Percentiles rank a stretch among this genome's conserved stretches.
Evolutionary conservation across 306 rosid genomes (phyloP).

Genomic region (Aeschynomene evenia): DNA sequence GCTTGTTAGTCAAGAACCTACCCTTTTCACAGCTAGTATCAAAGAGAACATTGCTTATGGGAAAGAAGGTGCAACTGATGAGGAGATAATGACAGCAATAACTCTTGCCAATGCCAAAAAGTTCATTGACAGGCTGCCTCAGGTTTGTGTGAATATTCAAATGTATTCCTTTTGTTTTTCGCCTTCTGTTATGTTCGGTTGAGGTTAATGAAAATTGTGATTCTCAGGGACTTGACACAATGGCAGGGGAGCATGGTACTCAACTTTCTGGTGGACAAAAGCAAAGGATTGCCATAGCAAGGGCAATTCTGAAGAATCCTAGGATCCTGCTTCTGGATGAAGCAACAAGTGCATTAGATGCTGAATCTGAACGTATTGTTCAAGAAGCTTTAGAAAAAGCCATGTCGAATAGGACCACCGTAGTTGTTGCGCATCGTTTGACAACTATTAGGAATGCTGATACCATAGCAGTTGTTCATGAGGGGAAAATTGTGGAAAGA

Average conservation of each 20-base stretch:
- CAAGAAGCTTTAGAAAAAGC: conserved; percentile 75
- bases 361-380: conserved; percentile 89
- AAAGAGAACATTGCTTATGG: conserved; percentile 79
- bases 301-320: conserved; percentile 91
- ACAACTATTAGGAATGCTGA: conserved; percentile 82
- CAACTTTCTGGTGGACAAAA: conserved; percentile 96
- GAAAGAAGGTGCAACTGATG: conserved; percentile 73
- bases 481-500: conserved; percentile 76
- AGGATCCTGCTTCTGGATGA: conserved; percentile 88
- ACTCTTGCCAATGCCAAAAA: conserved; percentile 85
- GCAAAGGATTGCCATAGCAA: conserved; percentile 94
- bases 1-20: conserved; percentile 87
- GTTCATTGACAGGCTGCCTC: conserved; percentile 73
- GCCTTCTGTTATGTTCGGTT: not conserved
- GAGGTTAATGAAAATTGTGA: not conserved
- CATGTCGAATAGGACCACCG: conserved; percentile 70
- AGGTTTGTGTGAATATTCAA: conserved; percentile 46
- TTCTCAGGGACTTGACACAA: conserved; percentile 74
- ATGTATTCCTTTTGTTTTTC: not conserved
- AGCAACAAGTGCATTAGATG: conserved; percentile 90
- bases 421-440: conserved; percentile 92
- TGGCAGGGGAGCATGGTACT: conserved; percentile 88
- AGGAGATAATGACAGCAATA: conserved; percentile 58
- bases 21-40: conserved; percentile 60
- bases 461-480: conserved; percentile 76